Conservation (phyloP, 1,284 basidiomycete species). For the Pholiota adiposa region DNA sequence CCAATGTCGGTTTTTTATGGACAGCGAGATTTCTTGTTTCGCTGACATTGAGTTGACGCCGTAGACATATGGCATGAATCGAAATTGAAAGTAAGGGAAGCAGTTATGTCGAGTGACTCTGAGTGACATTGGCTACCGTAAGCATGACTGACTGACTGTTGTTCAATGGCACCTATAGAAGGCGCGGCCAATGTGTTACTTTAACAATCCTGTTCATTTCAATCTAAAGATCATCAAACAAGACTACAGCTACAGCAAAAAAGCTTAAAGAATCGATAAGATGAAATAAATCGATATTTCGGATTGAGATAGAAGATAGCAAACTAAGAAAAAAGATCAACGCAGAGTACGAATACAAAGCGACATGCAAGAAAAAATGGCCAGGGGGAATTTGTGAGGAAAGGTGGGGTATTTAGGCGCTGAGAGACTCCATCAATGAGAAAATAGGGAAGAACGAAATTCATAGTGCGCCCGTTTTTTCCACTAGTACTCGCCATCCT, state of each 20-base stretch:
- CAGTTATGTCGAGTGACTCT: too few relatives aligned
- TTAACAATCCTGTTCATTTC: constrained; percentile 16
- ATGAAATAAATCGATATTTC: constrained; percentile 20
- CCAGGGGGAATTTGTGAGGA: constrained; percentile 11
- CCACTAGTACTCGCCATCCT: constrained; percentile 40
- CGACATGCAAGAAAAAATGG: constrained; percentile 9
- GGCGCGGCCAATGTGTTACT: background rate
- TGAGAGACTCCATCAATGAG: background rate
- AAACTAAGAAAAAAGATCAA: background rate
- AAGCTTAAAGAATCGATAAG: constrained; percentile 21
- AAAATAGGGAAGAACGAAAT: constrained; percentile 2
- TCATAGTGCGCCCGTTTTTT: background rate
- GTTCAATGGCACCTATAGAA: too few relatives aligned
- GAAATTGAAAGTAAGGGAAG: too few relatives aligned
- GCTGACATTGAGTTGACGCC: too few relatives aligned
- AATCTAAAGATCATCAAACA: constrained; percentile 13
- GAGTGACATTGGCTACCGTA: too few relatives aligned
- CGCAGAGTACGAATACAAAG: constrained; percentile 7
- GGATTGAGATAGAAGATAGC: constrained; percentile 5
- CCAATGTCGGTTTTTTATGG: too few relatives aligned
- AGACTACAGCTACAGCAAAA: constrained; percentile 19
- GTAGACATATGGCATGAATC: too few relatives aligned
- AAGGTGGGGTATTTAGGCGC: constrained; percentile 23
- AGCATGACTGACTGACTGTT: too few relatives aligned
- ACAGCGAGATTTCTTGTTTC: too few relatives aligned